Percentiles rank a stretch among this genome's conserved stretches.
These are phyloP conservation scores for Sphaerobolus stellatus DNA, from an alignment of 1,284 basidiomycete genomes.

Conservation along the genomic window DNA sequence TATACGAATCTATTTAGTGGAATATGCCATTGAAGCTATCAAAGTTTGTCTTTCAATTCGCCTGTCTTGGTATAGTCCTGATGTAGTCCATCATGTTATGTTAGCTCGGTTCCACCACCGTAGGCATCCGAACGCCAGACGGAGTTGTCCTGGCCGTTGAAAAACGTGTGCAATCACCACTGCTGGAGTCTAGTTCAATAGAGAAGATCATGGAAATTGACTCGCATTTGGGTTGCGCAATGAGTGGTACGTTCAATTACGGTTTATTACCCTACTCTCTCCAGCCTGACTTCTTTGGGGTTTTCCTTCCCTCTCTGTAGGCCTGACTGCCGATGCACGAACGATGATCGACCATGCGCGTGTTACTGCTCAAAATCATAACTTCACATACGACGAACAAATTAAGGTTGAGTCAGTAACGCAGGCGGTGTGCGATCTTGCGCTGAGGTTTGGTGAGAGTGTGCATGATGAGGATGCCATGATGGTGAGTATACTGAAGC, in stretches of 20 bases:
- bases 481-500: conserved; percentile 66
- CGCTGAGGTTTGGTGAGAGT: conserved; percentile 96
- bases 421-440: conserved; percentile 97
- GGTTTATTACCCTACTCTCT: background rate
- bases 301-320: conserved; percentile 5
- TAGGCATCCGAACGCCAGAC: conserved; percentile 85
- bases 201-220: conserved; percentile 99
- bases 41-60: conserved; percentile 71
- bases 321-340: conserved; percentile 92
- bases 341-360: conserved; percentile 99
- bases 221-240: conserved; percentile 92
- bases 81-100: conserved; percentile 15
- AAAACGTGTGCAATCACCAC: conserved; percentile 96
- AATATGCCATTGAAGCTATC: conserved; percentile 99
- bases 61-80: conserved; percentile 10
- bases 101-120: conserved; percentile 96
- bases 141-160: conserved; percentile 96
- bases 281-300: background rate
- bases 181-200: conserved; percentile 93
- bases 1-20: conserved; percentile 59
- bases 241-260: conserved; percentile 71
- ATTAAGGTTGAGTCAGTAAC: conserved; percentile 93
- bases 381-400: conserved; percentile 95
- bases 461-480: conserved; percentile 98
- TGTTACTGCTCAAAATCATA: conserved; percentile 93